These are phyloP conservation scores for Spiraea crenata DNA, from an alignment of 331 rosid species.

Conservation along the genomic window DNA sequence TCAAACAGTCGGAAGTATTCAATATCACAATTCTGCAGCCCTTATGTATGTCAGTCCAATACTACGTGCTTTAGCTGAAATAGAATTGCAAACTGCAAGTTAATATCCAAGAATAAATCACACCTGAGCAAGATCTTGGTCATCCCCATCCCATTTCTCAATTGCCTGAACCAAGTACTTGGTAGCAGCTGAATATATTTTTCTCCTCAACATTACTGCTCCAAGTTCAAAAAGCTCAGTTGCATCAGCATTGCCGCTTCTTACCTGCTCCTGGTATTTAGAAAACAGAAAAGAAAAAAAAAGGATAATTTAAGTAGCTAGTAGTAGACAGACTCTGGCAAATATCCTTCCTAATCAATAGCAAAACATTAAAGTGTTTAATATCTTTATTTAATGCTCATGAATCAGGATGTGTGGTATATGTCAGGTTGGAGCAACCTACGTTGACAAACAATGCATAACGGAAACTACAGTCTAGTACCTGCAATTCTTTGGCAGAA, in stretches of 20 bases:
- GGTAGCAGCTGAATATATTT: slow-evolving; percentile 89
- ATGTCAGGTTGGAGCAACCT: slow-evolving; percentile 16
- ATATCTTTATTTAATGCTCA: slow-evolving; percentile 15
- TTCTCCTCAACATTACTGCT: slow-evolving; percentile 96
- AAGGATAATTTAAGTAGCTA: slow-evolving; percentile 2
- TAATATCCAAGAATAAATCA: slow-evolving; percentile 16
- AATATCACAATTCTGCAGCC: background rate
- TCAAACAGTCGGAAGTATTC: background rate
- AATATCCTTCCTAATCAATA: slow-evolving; percentile 5
- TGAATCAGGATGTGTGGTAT: slow-evolving; percentile 12
- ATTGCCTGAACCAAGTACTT: slow-evolving; percentile 89
- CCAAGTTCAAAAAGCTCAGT: slow-evolving; percentile 94
- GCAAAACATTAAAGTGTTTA: slow-evolving; percentile 8
- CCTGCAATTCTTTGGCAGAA: slow-evolving; percentile 98
- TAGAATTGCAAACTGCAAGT: background rate
- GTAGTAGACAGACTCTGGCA: slow-evolving; percentile 9
- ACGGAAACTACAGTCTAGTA: slow-evolving; percentile 29
- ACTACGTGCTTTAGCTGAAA: background rate
- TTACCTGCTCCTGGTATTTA: slow-evolving; percentile 78
- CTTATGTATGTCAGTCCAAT: background rate
- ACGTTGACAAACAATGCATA: slow-evolving; percentile 12
- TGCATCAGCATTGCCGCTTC: slow-evolving; percentile 95
- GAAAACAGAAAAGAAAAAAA: slow-evolving; percentile 5
- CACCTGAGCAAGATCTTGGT: slow-evolving; percentile 96
- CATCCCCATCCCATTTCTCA: slow-evolving; percentile 95